Evolutionary conservation across 805 yeast genomes (phyloP).

Genomic region (Barnettozyma vustinii): DNA sequence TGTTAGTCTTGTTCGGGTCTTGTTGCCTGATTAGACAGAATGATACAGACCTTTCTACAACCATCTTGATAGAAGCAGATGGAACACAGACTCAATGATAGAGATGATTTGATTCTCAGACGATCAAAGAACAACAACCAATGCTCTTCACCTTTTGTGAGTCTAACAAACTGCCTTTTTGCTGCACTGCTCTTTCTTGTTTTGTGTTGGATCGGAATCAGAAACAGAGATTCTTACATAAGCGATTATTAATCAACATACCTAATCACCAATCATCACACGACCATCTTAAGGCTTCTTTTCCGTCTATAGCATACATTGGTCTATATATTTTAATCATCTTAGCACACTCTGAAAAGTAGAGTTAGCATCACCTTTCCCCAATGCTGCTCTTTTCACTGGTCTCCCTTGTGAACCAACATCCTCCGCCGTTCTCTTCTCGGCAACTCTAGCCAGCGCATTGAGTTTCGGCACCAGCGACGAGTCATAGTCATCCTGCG

Average conservation of each 20-base stretch:
- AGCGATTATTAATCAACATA: neutral
- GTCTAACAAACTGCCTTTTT: neutral
- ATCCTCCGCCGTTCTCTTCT: constrained; percentile 1
- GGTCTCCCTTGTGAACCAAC: constrained; percentile 8
- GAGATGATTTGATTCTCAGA: neutral
- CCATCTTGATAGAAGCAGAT: neutral
- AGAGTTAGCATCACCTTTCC: constrained; percentile 24
- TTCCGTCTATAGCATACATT: neutral
- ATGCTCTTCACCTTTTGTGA: neutral
- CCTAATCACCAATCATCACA: too few relatives aligned
- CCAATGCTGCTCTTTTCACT: constrained; percentile 26
- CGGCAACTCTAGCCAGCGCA: neutral
- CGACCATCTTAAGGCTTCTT: too few relatives aligned
- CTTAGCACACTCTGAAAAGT: constrained; percentile 22
- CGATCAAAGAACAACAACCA: neutral
- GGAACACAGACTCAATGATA: neutral
- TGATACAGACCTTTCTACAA: neutral
- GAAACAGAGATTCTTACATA: neutral
- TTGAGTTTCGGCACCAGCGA: constrained; percentile 8
- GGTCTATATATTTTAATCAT: constrained; percentile 1
- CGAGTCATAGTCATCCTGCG: constrained; percentile 16
- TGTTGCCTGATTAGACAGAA: neutral
- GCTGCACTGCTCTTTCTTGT: neutral
- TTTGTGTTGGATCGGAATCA: neutral
- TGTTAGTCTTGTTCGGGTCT: neutral